Percentiles rank a stretch among this genome's conserved stretches.
These are phyloP conservation scores for Fusarium virguliforme DNA, from an alignment of 2,329 filamentous ascomycete species.

Conservation along the genomic window DNA sequence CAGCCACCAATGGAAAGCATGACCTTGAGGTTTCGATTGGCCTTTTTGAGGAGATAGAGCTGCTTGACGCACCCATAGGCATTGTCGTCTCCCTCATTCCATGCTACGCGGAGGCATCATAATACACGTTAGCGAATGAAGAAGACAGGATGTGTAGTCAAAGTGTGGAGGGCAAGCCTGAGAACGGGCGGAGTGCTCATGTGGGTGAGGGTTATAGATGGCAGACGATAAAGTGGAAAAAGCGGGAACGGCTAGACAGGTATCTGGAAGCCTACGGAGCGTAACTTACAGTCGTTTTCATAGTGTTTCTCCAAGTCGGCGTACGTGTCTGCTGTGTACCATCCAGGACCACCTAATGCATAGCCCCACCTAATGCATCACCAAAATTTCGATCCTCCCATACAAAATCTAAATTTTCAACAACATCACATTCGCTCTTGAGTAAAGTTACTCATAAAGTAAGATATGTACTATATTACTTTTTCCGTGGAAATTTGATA, in stretches of 20 bases:
- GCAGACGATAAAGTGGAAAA: no score
- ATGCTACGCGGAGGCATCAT: background rate
- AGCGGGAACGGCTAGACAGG: background rate
- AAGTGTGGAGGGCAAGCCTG: no score
- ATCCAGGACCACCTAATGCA: no score
- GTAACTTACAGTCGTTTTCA: background rate
- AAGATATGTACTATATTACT: no score
- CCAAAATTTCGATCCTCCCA: no score
- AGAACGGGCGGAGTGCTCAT: no score
- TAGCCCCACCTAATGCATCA: no score
- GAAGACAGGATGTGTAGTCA: background rate
- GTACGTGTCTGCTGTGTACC: background rate
- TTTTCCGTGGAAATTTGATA: no score
- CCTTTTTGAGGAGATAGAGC: slow-evolving; percentile 8
- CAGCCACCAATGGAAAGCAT: slow-evolving; percentile 7
- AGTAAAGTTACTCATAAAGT: no score
- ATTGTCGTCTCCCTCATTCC: background rate
- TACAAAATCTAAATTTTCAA: no score
- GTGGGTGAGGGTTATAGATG: no score
- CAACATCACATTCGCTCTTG: no score
- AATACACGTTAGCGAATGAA: background rate
- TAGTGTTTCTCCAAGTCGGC: background rate
- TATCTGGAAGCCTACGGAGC: background rate
- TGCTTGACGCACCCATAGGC: slow-evolving; percentile 10
- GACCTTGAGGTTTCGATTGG: slow-evolving; percentile 6